A percentile compares a stretch with the other conserved stretches of the same genome.
Conservation (phyloP, 2,329 filamentous ascomycete genomes). For the Verticillium isaacii region DNA sequence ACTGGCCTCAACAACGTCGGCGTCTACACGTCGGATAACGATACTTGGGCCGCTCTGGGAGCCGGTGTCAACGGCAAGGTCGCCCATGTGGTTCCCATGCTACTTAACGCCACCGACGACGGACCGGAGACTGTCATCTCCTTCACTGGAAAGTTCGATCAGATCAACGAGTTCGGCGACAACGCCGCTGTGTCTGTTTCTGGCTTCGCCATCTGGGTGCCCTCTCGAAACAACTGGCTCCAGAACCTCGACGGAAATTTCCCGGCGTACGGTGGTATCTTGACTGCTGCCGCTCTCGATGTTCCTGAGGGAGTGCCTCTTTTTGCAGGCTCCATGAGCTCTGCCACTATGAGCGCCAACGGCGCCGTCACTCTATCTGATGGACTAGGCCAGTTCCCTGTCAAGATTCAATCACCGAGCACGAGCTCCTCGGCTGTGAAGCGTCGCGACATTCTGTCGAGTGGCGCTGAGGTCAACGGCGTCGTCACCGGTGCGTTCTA, state of each 20-base stretch:
- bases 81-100: conserved; percentile 67
- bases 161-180: conserved; percentile 63
- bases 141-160: conserved; percentile 74
- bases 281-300: conserved; percentile 65
- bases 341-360: conserved; percentile 66
- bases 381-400: conserved; percentile 50
- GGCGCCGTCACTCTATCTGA: conserved; percentile 65
- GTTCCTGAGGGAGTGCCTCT: conserved; percentile 60
- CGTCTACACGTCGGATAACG: conserved; percentile 63
- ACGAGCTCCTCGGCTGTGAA: conserved; percentile 29
- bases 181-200: conserved; percentile 57
- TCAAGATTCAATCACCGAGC: conserved; percentile 44
- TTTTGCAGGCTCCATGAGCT: conserved; percentile 79
- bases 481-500: conserved; percentile 80
- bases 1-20: conserved; percentile 72
- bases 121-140: conserved; percentile 69
- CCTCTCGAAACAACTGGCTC: conserved; percentile 80
- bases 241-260: conserved; percentile 66
- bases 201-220: conserved; percentile 90
- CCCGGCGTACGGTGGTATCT: conserved; percentile 64
- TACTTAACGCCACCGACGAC: conserved; percentile 69
- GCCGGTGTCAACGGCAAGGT: conserved; percentile 82
- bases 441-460: conserved; percentile 41
- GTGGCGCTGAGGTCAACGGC: conserved; percentile 48
- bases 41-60: conserved; percentile 74